These are phyloP conservation scores for Naganishia albida DNA, from an alignment of 1,284 basidiomycete genomes.

Conservation along the genomic window DNA sequence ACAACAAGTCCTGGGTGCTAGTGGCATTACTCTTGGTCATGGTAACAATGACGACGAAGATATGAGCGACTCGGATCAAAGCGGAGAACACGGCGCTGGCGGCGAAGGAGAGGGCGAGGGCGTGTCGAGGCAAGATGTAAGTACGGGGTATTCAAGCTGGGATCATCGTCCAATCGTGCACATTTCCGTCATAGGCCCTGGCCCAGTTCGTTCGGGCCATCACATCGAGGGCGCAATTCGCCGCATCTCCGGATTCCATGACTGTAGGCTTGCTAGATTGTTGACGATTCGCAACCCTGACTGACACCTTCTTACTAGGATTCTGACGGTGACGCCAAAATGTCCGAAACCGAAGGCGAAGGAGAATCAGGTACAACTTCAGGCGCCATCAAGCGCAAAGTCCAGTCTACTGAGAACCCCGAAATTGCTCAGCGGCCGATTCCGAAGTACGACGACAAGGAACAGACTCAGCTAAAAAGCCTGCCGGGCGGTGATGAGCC, in stretches of 20 bases:
- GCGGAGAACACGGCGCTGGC: constrained; percentile 17
- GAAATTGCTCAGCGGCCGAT: constrained; percentile 31
- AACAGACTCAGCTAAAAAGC: constrained; percentile 58
- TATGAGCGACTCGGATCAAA: constrained; percentile 32
- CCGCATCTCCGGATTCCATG: constrained; percentile 26
- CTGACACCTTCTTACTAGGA: constrained; percentile 21
- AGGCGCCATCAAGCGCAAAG: constrained; percentile 20
- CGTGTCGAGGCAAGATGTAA: constrained; percentile 30
- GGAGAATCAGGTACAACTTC: constrained; percentile 26
- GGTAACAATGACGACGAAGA: constrained; percentile 49
- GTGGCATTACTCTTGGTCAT: constrained; percentile 44
- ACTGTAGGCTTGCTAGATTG: constrained; percentile 2
- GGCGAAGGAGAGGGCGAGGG: constrained; percentile 12
- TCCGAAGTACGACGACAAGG: constrained; percentile 21
- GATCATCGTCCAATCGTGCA: neutral
- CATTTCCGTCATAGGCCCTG: constrained; percentile 14
- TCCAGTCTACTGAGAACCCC: constrained; percentile 20
- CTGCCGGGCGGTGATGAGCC: constrained; percentile 64
- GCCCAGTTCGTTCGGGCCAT: constrained; percentile 28
- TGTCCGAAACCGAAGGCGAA: constrained; percentile 27
- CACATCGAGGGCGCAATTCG: constrained; percentile 19
- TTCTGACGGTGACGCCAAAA: constrained; percentile 30
- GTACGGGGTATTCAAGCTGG: neutral
- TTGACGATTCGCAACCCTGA: neutral
- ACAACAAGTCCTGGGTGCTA: constrained; percentile 50